Conservation (phyloP, 106 monocot species). For the Dendrobium nobile region DNA sequence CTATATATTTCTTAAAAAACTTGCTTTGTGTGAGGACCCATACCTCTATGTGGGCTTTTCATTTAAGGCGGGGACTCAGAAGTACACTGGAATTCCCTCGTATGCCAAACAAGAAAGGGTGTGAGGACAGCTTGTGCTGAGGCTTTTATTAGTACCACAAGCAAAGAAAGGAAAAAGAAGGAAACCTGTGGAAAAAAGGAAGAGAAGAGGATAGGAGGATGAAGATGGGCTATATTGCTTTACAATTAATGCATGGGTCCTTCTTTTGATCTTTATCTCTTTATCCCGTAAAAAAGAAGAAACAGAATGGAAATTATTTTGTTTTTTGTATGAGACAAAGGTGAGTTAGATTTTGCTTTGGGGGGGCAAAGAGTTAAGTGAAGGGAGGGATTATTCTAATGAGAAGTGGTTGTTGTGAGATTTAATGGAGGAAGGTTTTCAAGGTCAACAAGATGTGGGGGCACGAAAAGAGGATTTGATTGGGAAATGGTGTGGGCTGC, state of each 20-base stretch:
- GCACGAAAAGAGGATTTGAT: conserved; percentile 32
- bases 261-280: conserved; percentile 6
- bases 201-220: background rate
- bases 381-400: conserved; percentile 52
- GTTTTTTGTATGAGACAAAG: background rate
- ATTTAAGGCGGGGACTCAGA: conserved; percentile 29
- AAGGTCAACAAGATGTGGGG: background rate
- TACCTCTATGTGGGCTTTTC: conserved; percentile 20
- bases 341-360: background rate
- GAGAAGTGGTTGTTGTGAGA: conserved; percentile 52
- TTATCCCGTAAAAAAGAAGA: background rate
- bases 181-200: background rate
- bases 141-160: conserved; percentile 41
- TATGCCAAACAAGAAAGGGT: conserved; percentile 40
- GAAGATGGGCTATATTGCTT: background rate
- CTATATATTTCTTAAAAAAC: background rate
- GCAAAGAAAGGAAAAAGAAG: conserved; percentile 1
- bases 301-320: conserved; percentile 14
- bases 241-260: background rate
- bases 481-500: conserved; percentile 33
- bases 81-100: conserved; percentile 73
- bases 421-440: conserved; percentile 11
- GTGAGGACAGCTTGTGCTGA: conserved; percentile 30
- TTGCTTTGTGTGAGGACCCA: conserved; percentile 10
- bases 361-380: conserved; percentile 5